phyloP scores from a whole-genome alignment of 805 yeast species.

The Saccharomyces jurei region DNA sequence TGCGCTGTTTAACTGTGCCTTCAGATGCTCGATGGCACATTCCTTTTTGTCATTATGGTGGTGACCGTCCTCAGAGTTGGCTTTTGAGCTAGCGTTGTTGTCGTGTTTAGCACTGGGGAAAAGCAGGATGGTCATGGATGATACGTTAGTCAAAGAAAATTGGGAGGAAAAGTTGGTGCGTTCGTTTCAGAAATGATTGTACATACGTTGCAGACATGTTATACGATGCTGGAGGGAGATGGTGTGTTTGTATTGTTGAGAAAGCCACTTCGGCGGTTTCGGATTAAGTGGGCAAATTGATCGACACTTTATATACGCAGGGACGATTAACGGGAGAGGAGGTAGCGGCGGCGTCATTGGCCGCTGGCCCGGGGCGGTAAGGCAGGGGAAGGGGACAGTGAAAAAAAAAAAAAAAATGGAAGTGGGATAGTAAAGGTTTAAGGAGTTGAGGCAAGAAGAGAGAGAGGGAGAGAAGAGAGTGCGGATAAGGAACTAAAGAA shows the following conservation, averaged over 20 bases:
- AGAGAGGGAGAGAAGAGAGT: not conserved
- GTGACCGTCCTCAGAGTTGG: not conserved
- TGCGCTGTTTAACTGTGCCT: constrained; percentile 5
- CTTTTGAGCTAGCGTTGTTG: not conserved
- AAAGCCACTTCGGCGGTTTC: not conserved
- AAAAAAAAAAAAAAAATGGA: not conserved
- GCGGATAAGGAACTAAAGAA: not conserved
- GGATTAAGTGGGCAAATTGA: not conserved
- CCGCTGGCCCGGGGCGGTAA: not conserved
- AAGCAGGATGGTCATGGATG: not conserved
- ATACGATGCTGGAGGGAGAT: not conserved
- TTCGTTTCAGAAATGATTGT: not conserved
- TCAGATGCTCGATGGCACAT: not conserved
- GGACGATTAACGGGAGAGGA: not conserved
- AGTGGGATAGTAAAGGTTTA: not conserved
- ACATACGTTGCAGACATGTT: not conserved
- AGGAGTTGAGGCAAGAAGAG: not conserved
- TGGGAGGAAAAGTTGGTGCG: not conserved
- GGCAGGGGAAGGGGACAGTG: not conserved
- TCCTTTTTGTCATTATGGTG: not conserved
- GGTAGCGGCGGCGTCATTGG: not conserved
- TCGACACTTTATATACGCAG: not conserved
- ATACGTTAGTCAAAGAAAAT: not conserved
- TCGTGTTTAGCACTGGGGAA: not conserved
- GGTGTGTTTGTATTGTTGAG: not conserved